phyloP scores from a whole-genome alignment of 1,139 yeast genomes.

The Pichia sp. region DNA sequence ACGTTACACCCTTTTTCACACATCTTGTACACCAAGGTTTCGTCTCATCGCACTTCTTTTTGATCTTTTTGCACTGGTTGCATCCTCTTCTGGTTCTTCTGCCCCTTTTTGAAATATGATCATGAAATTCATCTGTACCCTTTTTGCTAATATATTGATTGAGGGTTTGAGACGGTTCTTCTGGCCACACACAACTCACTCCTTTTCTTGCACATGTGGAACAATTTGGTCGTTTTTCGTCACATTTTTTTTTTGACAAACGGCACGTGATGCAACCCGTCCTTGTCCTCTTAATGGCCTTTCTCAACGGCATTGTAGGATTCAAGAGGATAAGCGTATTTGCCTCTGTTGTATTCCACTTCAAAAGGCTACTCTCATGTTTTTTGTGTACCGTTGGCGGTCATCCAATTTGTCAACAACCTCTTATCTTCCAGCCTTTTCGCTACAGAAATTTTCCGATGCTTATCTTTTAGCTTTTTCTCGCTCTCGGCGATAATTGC shows the following conservation, averaged over 20 bases:
- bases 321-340: neutral
- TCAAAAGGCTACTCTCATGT: neutral
- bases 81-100: conserved; percentile 7
- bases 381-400: too few relatives aligned
- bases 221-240: conserved; percentile 6
- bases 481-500: neutral
- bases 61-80: conserved; percentile 1
- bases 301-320: neutral
- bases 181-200: conserved; percentile 8
- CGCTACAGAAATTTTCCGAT: neutral
- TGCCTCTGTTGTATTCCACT: neutral
- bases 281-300: conserved; percentile 1
- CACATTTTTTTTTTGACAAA: conserved; percentile 5
- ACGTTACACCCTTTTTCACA: neutral
- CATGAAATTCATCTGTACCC: neutral
- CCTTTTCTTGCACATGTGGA: neutral
- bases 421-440: too few relatives aligned
- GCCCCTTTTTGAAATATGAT: neutral
- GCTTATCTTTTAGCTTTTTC: too few relatives aligned
- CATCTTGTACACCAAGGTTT: conserved; percentile 6
- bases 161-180: neutral
- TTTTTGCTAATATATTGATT: conserved; percentile 1
- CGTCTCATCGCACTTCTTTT: conserved; percentile 10
- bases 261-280: conserved; percentile 9
- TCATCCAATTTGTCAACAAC: too few relatives aligned